Conservation (phyloP, 192 early-diverging fungal genomes). For the Podila epigama region DNA sequence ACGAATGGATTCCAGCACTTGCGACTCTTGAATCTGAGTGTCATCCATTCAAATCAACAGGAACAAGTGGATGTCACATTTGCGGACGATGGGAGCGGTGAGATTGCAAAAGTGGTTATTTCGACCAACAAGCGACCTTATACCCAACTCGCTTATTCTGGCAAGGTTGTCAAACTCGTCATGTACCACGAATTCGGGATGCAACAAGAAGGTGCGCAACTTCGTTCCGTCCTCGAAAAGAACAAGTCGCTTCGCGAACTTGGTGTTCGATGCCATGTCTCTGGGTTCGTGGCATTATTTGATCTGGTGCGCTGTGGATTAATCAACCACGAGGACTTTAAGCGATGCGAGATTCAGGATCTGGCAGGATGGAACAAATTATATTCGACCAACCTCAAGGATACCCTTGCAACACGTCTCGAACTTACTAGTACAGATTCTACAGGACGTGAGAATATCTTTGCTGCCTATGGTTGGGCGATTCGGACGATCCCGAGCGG, state of each 20-base stretch:
- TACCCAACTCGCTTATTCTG: constrained; percentile 13
- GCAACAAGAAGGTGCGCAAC: background rate
- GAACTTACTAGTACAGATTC: constrained; percentile 5
- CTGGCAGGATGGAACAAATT: constrained; percentile 4
- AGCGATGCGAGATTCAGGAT: constrained; percentile 4
- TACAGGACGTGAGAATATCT: constrained; percentile 4
- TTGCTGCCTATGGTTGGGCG: constrained; percentile 14
- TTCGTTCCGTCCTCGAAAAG: constrained; percentile 8
- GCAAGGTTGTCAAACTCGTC: constrained; percentile 8
- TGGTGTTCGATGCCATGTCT: constrained; percentile 4
- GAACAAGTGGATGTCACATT: constrained; percentile 19
- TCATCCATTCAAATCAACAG: background rate
- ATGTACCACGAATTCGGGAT: constrained; percentile 10
- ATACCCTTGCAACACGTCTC: background rate
- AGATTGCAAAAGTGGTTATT: constrained; percentile 15
- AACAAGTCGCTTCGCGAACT: constrained; percentile 5
- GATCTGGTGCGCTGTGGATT: background rate
- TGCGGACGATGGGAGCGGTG: constrained; percentile 2
- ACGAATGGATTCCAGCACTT: constrained; percentile 4
- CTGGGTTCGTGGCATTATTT: background rate
- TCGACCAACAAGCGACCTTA: constrained; percentile 20
- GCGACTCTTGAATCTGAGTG: constrained; percentile 5
- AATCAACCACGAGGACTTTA: background rate
- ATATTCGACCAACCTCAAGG: background rate
- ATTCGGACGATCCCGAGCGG: constrained; percentile 11